phyloP scores from a whole-genome alignment of 495 filamentous ascomycete species.

The Hapsidospora chrysogenum region DNA sequence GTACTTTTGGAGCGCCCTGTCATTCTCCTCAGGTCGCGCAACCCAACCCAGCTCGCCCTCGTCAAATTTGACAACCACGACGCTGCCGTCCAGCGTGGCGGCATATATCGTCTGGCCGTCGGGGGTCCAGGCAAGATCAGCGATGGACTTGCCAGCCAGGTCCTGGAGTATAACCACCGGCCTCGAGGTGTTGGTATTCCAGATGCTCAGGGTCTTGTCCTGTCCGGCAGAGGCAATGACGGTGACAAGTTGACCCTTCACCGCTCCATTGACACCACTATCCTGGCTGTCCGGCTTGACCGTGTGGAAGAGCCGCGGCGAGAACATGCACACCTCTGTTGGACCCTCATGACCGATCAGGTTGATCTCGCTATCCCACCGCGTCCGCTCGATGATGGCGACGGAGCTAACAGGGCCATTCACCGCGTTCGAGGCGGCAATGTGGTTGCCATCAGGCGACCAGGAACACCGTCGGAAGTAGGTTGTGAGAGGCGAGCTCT shows the following conservation, averaged over 20 bases:
- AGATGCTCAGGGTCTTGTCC: conserved; percentile 87
- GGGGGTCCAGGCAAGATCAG: conserved; percentile 87
- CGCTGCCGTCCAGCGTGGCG: conserved; percentile 74
- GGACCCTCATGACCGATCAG: conserved; percentile 94
- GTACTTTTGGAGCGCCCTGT: conserved; percentile 81
- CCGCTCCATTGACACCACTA: conserved; percentile 12
- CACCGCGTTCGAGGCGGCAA: conserved; percentile 89
- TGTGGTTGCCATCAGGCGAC: conserved; percentile 94
- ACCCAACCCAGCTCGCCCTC: conserved; percentile 34
- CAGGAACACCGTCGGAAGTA: conserved; percentile 95
- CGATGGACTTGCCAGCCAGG: conserved; percentile 73
- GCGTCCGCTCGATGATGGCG: conserved; percentile 81
- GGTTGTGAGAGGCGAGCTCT: conserved; percentile 77
- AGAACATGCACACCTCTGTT: conserved; percentile 94
- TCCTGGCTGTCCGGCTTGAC: conserved; percentile 38
- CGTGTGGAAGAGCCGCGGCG: conserved; percentile 71
- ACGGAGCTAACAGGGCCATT: conserved; percentile 96
- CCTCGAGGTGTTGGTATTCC: conserved; percentile 88
- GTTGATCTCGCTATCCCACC: conserved; percentile 94
- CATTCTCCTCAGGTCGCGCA: conserved; percentile 64
- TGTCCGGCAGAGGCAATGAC: conserved; percentile 95
- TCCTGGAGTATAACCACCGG: conserved; percentile 82
- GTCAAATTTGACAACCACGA: conserved; percentile 46
- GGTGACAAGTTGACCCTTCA: conserved; percentile 47
- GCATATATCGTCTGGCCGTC: conserved; percentile 78